phyloP scores from a whole-genome alignment of 257 asterid species.

The Solanum corneliomulleri region DNA sequence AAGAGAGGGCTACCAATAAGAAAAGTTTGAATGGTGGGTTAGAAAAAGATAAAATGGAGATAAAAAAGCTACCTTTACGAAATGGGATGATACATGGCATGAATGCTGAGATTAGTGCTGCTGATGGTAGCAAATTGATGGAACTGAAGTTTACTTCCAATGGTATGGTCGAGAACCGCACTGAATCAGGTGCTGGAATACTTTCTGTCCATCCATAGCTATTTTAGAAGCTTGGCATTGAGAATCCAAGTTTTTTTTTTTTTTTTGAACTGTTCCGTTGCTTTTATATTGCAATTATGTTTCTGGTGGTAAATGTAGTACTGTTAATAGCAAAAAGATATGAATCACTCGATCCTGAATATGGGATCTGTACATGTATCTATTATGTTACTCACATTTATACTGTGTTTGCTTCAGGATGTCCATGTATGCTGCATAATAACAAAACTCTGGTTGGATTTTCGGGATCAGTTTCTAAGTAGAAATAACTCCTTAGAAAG shows the following conservation, averaged over 20 bases:
- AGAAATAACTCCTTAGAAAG: background rate
- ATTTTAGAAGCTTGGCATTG: background rate
- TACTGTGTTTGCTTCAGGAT: background rate
- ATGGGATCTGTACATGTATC: background rate
- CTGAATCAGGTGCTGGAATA: slow-evolving; percentile 36
- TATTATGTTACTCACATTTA: background rate
- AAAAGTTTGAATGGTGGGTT: slow-evolving; percentile 6
- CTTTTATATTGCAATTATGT: background rate
- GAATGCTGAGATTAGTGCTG: slow-evolving; percentile 9
- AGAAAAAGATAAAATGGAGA: slow-evolving; percentile 14
- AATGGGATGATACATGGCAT: slow-evolving; percentile 18
- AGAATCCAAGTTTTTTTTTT: background rate
- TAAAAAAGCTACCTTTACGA: slow-evolving; percentile 17
- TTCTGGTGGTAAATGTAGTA: background rate
- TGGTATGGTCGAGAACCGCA: slow-evolving; percentile 19
- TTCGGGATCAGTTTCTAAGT: background rate
- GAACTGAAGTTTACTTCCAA: slow-evolving; percentile 13
- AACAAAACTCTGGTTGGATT: background rate
- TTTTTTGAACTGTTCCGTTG: background rate
- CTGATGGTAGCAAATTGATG: slow-evolving; percentile 7
- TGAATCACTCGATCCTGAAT: background rate
- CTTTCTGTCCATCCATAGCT: background rate
- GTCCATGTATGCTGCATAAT: background rate
- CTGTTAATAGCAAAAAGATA: background rate
- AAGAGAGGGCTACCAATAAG: slow-evolving; percentile 16